Base-by-base conservation (phyloP, 768 basidiomycete species). In the Pisolithus tinctorius region DNA sequence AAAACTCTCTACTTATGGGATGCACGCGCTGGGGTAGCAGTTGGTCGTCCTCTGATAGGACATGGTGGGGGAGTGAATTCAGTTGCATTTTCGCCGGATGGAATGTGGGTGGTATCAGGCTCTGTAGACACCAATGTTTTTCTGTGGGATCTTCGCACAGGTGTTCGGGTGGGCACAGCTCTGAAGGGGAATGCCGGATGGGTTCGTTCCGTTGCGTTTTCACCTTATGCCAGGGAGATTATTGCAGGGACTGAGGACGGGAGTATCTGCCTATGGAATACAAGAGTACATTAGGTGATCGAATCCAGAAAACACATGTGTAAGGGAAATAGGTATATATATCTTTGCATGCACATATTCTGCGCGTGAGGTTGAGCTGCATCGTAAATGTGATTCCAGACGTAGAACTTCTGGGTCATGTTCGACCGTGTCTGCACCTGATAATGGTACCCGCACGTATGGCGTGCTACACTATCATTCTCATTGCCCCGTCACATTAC, bases 31-130 rank as follows among this genome's bases (percentile, higher is more conserved):
- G 47, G 46, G 7, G 9, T 14, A 14, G 6, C 11, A 17, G 5
- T 47, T 17, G 23, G 27, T 17, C 26, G 25, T 29, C 17, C 41
- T 1, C 23, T 42, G 10, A 17, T 13, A 17, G 20, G 41, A 11
- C 41, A 42, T 9, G 14, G 20, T 42, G 41, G 17, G 16, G 31
- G 9, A 20, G 41, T 42, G 23, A 42, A 20, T 42, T 42, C 41
- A 34, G 49, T 50, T n/a, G 7, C 31, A 5, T 44, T 50, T 34
- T 38, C 45, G n/a, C n/a, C 31, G 25, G 45, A 51, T 47, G 31
- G 34, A 31, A 36, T 8, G 6, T 38, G 45, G 41, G 20, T 42
- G n/a, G 41, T 25, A 4, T 42, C 41, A 11, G 41, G 41, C 4
- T 42, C 41, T 23, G 41, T 42, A 10, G 41, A 42, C 20, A 26